phyloP scores from a whole-genome alignment of 441 rosid species.

The Bruguiera hainesii region DNA sequence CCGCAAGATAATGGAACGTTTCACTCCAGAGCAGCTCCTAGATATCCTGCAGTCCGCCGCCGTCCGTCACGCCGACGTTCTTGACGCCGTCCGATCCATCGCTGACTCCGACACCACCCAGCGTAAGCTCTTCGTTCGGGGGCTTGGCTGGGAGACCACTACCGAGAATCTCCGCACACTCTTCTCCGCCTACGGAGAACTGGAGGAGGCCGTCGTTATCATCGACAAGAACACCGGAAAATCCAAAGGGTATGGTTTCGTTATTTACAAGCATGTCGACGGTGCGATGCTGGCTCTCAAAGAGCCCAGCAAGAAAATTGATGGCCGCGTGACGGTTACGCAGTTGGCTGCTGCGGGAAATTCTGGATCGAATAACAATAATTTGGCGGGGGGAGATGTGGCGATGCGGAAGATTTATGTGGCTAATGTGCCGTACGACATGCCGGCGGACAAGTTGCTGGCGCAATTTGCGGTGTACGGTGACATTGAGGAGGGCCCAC shows the following conservation, averaged over 20 bases:
- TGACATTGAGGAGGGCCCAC: too few species aligned
- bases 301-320: constrained; percentile 79
- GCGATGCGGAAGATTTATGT: constrained; percentile 78
- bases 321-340: constrained; percentile 61
- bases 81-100: constrained; percentile 41
- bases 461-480: too few species aligned
- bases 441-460: too few species aligned
- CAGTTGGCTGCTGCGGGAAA: constrained; percentile 74
- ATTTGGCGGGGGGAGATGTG: constrained; percentile 27
- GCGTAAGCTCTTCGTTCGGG: constrained; percentile 80
- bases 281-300: constrained; percentile 63
- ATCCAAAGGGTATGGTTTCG: constrained; percentile 77
- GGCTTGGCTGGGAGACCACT: constrained; percentile 84
- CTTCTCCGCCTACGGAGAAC: constrained; percentile 63
- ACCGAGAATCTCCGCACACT: constrained; percentile 54
- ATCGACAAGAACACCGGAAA: constrained; percentile 64
- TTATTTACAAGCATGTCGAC: constrained; percentile 58
- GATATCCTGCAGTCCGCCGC: constrained; percentile 54
- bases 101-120: constrained; percentile 65
- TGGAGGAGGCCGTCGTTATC: constrained; percentile 72
- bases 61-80: constrained; percentile 47
- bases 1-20: constrained; percentile 56
- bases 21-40: constrained; percentile 59
- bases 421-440: constrained; percentile 48
- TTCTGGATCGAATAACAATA: constrained; percentile 31